These are phyloP conservation scores for Tulasnella calospora DNA, from an alignment of 768 basidiomycete species.

Conservation along the genomic window DNA sequence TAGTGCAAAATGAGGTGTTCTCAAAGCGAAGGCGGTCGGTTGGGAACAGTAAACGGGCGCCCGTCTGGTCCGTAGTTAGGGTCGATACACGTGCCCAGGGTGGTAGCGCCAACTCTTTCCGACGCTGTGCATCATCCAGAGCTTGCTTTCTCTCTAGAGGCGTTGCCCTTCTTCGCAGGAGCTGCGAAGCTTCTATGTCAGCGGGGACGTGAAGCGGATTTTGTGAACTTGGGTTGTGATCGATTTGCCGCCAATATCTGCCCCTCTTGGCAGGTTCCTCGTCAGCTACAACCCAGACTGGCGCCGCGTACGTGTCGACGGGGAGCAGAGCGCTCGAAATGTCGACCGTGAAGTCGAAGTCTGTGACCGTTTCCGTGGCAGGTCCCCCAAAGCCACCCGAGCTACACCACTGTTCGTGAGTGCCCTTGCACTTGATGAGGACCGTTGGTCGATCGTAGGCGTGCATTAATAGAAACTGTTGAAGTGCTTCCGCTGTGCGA, in stretches of 20 bases:
- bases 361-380: background rate
- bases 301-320: background rate
- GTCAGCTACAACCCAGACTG: background rate
- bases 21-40: background rate
- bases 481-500: background rate
- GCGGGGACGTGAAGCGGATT: background rate
- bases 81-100: background rate
- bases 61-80: background rate
- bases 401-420: background rate
- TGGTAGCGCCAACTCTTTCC: background rate
- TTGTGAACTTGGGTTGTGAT: background rate
- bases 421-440: background rate
- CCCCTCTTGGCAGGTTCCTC: background rate
- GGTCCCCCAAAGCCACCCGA: background rate
- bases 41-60: background rate
- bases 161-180: background rate
- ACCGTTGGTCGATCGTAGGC: background rate
- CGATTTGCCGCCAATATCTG: background rate
- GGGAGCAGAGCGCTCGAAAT: background rate
- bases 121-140: background rate
- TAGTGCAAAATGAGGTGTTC: background rate
- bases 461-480: background rate
- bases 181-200: background rate
- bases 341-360: background rate
- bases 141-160: background rate